A percentile compares a stretch with the other conserved stretches of the same genome.
phyloP scores from a whole-genome alignment of 2,329 filamentous ascomycete species.

The Fusarium sp. region DNA sequence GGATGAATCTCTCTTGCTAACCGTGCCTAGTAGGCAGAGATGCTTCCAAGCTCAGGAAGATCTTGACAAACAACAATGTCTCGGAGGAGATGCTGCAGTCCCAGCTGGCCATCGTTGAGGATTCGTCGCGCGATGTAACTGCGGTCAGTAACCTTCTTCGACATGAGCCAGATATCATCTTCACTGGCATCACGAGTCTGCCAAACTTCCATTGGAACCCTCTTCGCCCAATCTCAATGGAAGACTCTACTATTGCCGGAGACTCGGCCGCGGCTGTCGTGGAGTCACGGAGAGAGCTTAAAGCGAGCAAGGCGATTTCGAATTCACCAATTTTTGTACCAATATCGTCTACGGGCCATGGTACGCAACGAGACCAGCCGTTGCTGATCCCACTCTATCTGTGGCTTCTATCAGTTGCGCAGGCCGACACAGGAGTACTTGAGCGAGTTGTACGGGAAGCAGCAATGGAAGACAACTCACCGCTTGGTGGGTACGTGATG shows the following conservation, averaged over 20 bases:
- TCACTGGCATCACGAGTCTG: conserved; percentile 7
- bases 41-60: conserved; percentile 8
- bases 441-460: neutral
- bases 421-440: neutral
- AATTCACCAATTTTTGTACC: conserved; percentile 3
- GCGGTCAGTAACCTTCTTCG: neutral
- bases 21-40: conserved; percentile 1
- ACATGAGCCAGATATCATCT: conserved; percentile 6
- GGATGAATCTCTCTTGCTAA: neutral
- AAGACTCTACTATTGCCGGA: conserved; percentile 2
- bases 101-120: neutral
- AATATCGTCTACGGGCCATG: conserved; percentile 7
- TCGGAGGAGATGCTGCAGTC: neutral
- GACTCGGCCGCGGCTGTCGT: conserved; percentile 1
- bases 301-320: neutral
- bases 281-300: conserved; percentile 1
- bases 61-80: neutral
- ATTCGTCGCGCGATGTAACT: conserved; percentile 3
- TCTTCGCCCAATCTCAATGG: conserved; percentile 6
- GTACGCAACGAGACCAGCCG: conserved; percentile 2
- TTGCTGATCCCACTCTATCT: neutral
- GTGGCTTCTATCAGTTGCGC: conserved; percentile 5
- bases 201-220: neutral
- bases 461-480: neutral
- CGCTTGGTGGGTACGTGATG: conserved; percentile 2